Base-by-base conservation (phyloP, 106 monocot genomes). In the Cymbidium sinense region DNA sequence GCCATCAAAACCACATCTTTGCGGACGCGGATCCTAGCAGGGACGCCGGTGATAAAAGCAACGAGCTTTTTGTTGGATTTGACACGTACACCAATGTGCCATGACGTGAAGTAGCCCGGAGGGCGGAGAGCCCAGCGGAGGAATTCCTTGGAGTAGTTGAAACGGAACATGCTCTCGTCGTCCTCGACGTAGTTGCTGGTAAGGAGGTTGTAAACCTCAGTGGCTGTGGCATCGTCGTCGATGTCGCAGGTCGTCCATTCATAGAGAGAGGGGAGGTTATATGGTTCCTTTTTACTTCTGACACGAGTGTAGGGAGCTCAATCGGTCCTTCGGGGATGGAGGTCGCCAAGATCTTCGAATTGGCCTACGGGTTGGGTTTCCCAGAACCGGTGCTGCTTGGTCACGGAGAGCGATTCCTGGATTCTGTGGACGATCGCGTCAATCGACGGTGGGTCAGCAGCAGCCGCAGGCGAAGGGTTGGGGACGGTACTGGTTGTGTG, bases 81-180 rank as follows among this genome's bases (percentile, higher is more conserved):
- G 29, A 82, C 91, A 35, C 94, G 85, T 37, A 95, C 94, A n/a
- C 94, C 91, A 70, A 95, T 91, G 86, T 95, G 94, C 94, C 91
- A 95, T 52, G 86, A 73, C 37, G 67, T 70, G 85, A 80, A 91
- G 86, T 80, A 86, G 41, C 86, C 85, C 36, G 91, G 94, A 34
- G 94, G 94, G 35, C 82, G 89, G 30, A 95, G 89, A 20, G 94
- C 94, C 94, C 94, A 95, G 15, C 77, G 80, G 76, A 95, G 94
- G 86, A 95, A 95, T 70, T 79, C 83, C 43, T 70, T 73, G 50
- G 94, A 91, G 89, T 95, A 95, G 84, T 95, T 91, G 84, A 95
- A 95, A 0, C 91, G 80, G 85, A 95, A 95, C 94, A 95, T 95
- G 84, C 85, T 95, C 89, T 95, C 94, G 82, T 95, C 94, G 65